phyloP scores from a whole-genome alignment of 2,329 filamentous ascomycete genomes.

The Chaetomiaceae sp. region DNA sequence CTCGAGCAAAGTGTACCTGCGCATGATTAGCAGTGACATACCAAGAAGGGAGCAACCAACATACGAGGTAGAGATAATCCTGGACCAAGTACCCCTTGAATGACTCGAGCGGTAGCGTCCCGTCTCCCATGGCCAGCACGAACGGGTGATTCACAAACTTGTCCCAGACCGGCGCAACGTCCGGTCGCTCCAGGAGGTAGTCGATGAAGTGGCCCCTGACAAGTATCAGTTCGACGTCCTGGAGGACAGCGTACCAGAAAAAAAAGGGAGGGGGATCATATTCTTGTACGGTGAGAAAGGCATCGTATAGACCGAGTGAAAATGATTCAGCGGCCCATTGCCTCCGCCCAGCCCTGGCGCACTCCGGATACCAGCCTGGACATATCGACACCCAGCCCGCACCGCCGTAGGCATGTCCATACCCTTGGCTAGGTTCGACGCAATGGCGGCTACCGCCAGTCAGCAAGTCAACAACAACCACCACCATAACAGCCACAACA shows the following conservation, averaged over 20 bases:
- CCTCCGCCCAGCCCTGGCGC: constrained; percentile 59
- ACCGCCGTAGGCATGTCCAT: constrained; percentile 53
- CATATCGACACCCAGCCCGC: constrained; percentile 61
- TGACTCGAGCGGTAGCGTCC: constrained; percentile 64
- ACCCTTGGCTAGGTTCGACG: constrained; percentile 62
- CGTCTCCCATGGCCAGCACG: constrained; percentile 67
- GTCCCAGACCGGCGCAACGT: constrained; percentile 70
- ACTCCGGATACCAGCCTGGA: constrained; percentile 63
- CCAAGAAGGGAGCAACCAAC: constrained; percentile 17
- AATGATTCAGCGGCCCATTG: constrained; percentile 70
- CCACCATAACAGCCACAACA: no score
- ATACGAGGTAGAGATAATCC: constrained; percentile 82
- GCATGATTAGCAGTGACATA: background rate
- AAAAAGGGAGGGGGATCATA: no score
- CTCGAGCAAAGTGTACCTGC: constrained; percentile 78
- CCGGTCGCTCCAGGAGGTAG: constrained; percentile 68
- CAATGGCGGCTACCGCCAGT: constrained; percentile 55
- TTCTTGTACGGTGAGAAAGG: constrained; percentile 58
- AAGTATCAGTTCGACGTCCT: background rate
- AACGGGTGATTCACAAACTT: constrained; percentile 77
- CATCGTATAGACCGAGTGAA: constrained; percentile 62
- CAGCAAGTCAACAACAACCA: background rate
- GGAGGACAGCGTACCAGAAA: background rate
- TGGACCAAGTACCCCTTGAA: constrained; percentile 90
- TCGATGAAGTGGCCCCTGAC: constrained; percentile 70